These are phyloP conservation scores for Myxozyma nipponensis DNA, from an alignment of 805 yeast genomes.

Conservation along the genomic window DNA sequence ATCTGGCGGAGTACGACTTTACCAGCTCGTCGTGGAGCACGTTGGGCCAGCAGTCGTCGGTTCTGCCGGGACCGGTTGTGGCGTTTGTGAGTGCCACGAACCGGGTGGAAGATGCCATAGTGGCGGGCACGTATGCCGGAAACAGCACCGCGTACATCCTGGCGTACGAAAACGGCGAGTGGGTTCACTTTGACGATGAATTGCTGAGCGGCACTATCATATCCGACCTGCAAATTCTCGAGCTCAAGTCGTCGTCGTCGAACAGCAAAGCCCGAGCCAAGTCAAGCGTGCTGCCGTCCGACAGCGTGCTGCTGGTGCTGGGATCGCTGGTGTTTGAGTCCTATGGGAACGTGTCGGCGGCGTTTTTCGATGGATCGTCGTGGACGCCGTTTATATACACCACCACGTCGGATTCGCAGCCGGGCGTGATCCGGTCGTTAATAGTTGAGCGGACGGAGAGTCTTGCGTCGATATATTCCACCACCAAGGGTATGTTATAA, in stretches of 20 bases:
- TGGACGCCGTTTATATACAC: conserved; percentile 68
- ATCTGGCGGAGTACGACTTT: conserved; percentile 41
- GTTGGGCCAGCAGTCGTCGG: conserved; percentile 24
- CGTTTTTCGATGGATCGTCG: conserved; percentile 56
- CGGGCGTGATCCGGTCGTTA: conserved; percentile 34
- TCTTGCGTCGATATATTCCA: conserved; percentile 7
- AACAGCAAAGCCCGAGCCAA: conserved; percentile 34
- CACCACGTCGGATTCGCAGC: conserved; percentile 32
- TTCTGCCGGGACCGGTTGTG: conserved; percentile 32
- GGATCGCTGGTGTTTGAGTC: conserved; percentile 50
- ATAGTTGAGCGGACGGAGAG: conserved; percentile 33
- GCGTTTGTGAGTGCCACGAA: conserved; percentile 36
- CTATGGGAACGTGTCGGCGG: conserved; percentile 59
- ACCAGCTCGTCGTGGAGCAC: conserved; percentile 34
- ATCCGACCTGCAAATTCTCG: conserved; percentile 46
- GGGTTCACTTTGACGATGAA: conserved; percentile 29
- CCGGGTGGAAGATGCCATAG: conserved; percentile 43
- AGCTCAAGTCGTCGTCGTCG: conserved; percentile 29
- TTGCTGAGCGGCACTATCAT: conserved; percentile 40
- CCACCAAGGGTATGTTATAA: neutral
- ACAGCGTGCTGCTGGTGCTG: conserved; percentile 51
- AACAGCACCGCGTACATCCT: conserved; percentile 38
- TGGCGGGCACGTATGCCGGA: conserved; percentile 46
- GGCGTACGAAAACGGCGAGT: conserved; percentile 21
- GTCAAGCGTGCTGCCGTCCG: conserved; percentile 39